These are phyloP conservation scores for Cryptococcus sp. DNA, from an alignment of 1,284 basidiomycete species.

Conservation along the genomic window DNA sequence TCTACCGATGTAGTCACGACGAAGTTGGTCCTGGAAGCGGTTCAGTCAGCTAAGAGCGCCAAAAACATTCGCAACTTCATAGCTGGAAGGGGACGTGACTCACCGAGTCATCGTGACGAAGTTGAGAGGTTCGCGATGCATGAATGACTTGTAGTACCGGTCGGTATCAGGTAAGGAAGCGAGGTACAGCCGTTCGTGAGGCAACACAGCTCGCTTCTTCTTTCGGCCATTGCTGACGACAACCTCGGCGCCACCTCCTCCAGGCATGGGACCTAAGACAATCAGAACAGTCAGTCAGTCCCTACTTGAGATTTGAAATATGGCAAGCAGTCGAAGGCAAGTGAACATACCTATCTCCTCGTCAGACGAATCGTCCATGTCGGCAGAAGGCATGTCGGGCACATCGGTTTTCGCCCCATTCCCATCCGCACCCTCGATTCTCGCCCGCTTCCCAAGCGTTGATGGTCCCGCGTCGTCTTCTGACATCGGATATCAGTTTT, in stretches of 20 bases:
- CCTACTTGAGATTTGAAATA: not conserved
- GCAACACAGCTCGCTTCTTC: slow-evolving; percentile 59
- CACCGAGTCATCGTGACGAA: slow-evolving; percentile 83
- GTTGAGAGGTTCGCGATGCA: slow-evolving; percentile 94
- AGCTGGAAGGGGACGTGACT: slow-evolving; percentile 31
- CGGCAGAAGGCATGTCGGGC: slow-evolving; percentile 38
- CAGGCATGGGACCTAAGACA: slow-evolving; percentile 25
- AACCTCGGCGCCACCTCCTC: slow-evolving; percentile 20
- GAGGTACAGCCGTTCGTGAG: slow-evolving; percentile 80
- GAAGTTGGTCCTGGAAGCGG: slow-evolving; percentile 75
- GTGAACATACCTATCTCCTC: slow-evolving; percentile 48
- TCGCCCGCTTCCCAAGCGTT: slow-evolving; percentile 16
- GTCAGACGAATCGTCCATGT: slow-evolving; percentile 47
- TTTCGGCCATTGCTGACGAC: slow-evolving; percentile 25
- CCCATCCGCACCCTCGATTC: not conserved
- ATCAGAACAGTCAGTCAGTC: not conserved
- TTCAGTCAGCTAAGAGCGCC: too few relatives aligned
- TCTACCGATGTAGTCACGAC: slow-evolving; percentile 92
- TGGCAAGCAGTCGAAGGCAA: not conserved
- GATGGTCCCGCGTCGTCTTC: slow-evolving; percentile 20
- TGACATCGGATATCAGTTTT: slow-evolving; percentile 6
- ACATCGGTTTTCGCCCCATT: slow-evolving; percentile 9
- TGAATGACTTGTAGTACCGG: slow-evolving; percentile 95
- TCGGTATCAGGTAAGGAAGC: slow-evolving; percentile 89
- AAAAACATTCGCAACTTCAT: not conserved